Conservation (phyloP, 352 stramenopile species). For the Saprolegnia parasitica region DNA sequence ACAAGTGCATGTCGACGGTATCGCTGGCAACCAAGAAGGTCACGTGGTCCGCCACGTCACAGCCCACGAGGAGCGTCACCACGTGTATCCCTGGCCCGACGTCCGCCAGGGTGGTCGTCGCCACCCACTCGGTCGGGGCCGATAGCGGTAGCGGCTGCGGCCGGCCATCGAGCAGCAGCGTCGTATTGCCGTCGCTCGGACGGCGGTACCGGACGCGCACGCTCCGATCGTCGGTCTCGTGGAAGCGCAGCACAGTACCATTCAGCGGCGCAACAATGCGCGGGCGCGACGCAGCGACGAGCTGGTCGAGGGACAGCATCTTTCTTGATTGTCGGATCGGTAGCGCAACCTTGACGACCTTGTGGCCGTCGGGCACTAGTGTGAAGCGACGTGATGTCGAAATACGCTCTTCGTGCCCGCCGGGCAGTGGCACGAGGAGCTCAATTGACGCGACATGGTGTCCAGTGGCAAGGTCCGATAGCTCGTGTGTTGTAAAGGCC, state of each 20-base stretch:
- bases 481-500: slow-evolving; percentile 6
- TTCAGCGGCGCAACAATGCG: background rate
- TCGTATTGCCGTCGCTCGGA: too few relatives aligned
- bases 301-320: background rate
- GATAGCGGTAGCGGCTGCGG: too few relatives aligned
- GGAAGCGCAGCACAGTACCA: background rate
- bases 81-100: too few relatives aligned
- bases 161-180: too few relatives aligned
- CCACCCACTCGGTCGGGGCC: too few relatives aligned
- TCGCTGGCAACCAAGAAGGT: too few relatives aligned
- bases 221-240: background rate
- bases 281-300: background rate
- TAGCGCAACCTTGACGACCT: slow-evolving; percentile 11
- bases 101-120: too few relatives aligned
- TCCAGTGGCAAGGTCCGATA: background rate
- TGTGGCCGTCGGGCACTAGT: background rate
- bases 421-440: slow-evolving; percentile 12
- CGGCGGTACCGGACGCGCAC: background rate
- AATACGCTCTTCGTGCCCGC: background rate
- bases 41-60: too few relatives aligned
- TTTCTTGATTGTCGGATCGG: background rate
- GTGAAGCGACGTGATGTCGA: background rate
- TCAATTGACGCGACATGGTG: slow-evolving; percentile 5
- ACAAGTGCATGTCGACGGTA: too few relatives aligned
- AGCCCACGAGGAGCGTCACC: too few relatives aligned